Percentiles rank a stretch among this genome's conserved stretches.
These are phyloP conservation scores for Nyssa sinensis DNA, from an alignment of 148 eudicot genomes.

Conservation along the genomic window DNA sequence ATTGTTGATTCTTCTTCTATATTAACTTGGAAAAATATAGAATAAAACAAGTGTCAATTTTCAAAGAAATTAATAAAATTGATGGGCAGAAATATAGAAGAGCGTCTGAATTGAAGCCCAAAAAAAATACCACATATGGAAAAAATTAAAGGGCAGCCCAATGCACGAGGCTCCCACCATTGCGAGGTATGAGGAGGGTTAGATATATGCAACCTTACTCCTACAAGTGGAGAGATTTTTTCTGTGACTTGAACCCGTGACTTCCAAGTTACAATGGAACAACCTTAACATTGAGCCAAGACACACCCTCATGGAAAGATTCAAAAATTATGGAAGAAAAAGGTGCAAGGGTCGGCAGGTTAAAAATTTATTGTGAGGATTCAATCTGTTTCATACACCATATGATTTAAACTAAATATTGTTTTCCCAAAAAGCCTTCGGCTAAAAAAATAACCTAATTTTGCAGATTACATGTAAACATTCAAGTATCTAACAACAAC, in stretches of 20 bases:
- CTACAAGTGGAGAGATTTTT: no score
- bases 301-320: no score
- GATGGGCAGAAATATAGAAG: not conserved
- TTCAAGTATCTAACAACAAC: not conserved
- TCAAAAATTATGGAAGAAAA: not conserved
- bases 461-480: not conserved
- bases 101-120: not conserved
- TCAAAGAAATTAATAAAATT: not conserved
- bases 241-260: no score
- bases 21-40: not conserved
- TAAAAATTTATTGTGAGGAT: no score
- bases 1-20: not conserved
- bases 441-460: not conserved
- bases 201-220: no score
- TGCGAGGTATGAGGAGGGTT: no score
- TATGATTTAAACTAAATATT: not conserved
- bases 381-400: not conserved
- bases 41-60: not conserved
- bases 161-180: no score
- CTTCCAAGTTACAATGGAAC: no score
- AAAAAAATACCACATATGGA: not conserved
- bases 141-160: no score
- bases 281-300: no score
- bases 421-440: not conserved
- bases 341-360: not conserved